Base-by-base conservation (phyloP, 2,329 filamentous ascomycete genomes). In the Oidium heveae region DNA sequence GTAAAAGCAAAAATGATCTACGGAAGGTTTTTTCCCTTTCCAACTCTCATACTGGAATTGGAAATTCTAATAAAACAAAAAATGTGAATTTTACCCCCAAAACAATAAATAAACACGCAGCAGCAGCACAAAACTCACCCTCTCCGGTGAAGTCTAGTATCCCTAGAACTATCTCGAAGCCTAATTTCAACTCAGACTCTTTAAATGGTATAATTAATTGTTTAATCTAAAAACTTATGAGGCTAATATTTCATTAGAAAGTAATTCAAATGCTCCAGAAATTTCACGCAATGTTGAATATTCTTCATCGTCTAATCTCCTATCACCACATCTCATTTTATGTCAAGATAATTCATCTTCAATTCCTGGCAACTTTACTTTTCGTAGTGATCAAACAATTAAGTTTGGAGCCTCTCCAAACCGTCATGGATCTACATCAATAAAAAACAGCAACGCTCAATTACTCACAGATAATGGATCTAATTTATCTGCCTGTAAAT, bases 81-180 rank as follows among this genome's bases (percentile, higher is more conserved):
- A 81, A 77, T 55, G 85, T 94, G 37, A 80, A 84, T 53, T 94
- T 94, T 62, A 86, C 83, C 0, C 81, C 80, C 0, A 79, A 78
- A 57, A 80, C 80, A 7, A 52, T 59, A 15, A 59, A 58, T 37
- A 75, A 84, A 58, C 68, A 69, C 18, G 66, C 69, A 9, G 65
- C 67, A 0, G 60, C 69, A 52, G 52, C 56, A 15, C 71, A 75
- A 56, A 68, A 72, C 56, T 75, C 76, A 1, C 77, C 77, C 8
- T 77, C 77, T 2, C 74, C 75, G 4, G 63, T 74, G 59, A 77
- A 78, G 61, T 69, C 70, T 6, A 64, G 65, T 36, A 68, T 73
- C 20, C 68, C 72, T 49, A 32, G 28, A 8, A 1, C 28, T 32
- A 32, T 32, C 28, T 32, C 28, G 28, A 32, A 32, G 7, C 28